These are phyloP conservation scores for Podila clonocystis DNA, from an alignment of 192 early-diverging fungal genomes.

Conservation along the genomic window DNA sequence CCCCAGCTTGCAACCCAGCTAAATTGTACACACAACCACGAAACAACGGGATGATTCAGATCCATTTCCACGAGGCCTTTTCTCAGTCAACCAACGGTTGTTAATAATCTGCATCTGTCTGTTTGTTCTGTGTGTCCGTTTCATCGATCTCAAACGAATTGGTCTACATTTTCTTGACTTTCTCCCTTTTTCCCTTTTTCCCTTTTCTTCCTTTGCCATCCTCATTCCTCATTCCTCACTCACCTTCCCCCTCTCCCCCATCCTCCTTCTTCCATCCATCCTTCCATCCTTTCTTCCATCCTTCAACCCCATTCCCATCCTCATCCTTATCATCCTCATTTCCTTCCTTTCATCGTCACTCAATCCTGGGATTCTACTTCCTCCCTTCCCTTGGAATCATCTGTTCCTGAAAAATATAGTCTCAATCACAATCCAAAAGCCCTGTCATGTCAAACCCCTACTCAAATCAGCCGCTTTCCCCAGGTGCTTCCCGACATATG, in stretches of 20 bases:
- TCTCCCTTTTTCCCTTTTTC: no score
- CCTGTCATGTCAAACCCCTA: neutral
- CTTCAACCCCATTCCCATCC: neutral
- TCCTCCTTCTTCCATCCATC: neutral
- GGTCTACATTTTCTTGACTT: no score
- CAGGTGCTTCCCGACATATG: neutral
- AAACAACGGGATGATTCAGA: no score
- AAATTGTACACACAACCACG: no score
- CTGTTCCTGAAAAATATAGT: neutral
- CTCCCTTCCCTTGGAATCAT: neutral
- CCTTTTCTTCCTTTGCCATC: neutral
- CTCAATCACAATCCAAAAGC: no score
- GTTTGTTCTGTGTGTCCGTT: no score
- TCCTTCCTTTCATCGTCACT: conserved; percentile 2
- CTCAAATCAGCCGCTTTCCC: neutral
- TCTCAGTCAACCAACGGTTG: no score
- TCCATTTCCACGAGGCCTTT: no score
- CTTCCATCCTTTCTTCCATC: neutral
- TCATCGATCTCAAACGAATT: no score
- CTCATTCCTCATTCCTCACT: conserved; percentile 3
- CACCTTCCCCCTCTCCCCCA: neutral
- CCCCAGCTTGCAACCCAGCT: no score
- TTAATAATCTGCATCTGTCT: no score
- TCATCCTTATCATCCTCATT: neutral
- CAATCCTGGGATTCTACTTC: neutral